Evolutionary conservation across 371 early-diverging fungal species (phyloP), one percentile per base, ranked within the genome.

Genomic region (Basidiobolus meristosporus): DNA sequence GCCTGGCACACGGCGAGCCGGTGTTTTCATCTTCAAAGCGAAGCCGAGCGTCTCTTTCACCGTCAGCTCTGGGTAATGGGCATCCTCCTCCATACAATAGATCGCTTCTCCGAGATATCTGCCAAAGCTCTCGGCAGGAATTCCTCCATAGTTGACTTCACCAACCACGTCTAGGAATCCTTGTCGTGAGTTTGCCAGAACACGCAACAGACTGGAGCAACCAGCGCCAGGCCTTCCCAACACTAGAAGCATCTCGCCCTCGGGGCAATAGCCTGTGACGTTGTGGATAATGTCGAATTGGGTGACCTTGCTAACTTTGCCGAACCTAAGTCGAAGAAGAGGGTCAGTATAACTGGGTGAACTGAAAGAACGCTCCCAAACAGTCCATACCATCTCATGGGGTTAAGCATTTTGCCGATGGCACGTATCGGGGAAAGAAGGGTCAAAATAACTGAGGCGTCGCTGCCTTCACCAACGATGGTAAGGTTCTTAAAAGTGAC

Each of bases 181-280:
- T 21, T 52, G 50, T 26, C 73, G 66, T 31, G 70, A 60, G 41
- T 75, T 73, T 17, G 77, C 63, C 2, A 79, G 57, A 9, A 75
- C 64, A 6, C 72, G 65, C 22, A 79, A 48, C 14, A 79, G 41
- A 10, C 72, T 70, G 3, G 75, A 72, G 41, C 77, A 74, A 16
- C 80, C 80, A 1, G 80, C 52, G 7, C 76, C 80, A 3, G 80
- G 80, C 3, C 72, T 62, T 2, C 80, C 80, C 5, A 79, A 60
- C 1, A 79, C 70, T 7, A 79, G 47, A 22, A 79, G 47, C 77
- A 79, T 76, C 47, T 79, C 77, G 7, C 77, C 77, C 9, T 69
- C 70, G 14, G 57, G 54, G 19, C 68, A 65, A 33, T 60, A 70
- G 6, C 80, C 80, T 23, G 63, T 62, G 35, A 67, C 43, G n/a